Percentiles rank a stretch among this genome's conserved stretches.
Evolutionary conservation across 768 basidiomycete species (phyloP).

Genomic region (Tricholoma matsutake): DNA sequence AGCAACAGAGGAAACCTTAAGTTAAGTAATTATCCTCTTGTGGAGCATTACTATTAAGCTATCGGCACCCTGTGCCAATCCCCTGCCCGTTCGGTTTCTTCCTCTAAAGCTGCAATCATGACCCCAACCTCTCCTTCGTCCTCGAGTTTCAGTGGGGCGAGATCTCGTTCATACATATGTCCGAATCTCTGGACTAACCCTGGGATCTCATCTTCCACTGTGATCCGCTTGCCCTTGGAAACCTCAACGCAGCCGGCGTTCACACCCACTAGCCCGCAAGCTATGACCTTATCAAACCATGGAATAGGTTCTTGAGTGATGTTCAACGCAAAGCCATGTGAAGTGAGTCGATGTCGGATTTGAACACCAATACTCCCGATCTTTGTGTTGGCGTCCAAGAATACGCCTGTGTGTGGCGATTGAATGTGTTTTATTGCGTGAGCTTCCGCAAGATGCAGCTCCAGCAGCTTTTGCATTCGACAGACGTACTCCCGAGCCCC

Average conservation of each 20-base stretch:
- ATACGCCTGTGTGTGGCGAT: conserved; percentile 89
- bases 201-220: conserved; percentile 49
- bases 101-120: conserved; percentile 46
- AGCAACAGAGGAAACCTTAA: background rate
- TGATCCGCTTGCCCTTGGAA: conserved; percentile 35
- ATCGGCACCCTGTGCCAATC: conserved; percentile 35
- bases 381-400: conserved; percentile 76
- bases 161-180: conserved; percentile 43
- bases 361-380: conserved; percentile 96
- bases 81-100: conserved; percentile 39
- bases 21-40: background rate
- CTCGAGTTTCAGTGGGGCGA: conserved; percentile 40
- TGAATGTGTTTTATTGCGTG: conserved; percentile 57
- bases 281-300: conserved; percentile 89
- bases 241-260: conserved; percentile 66
- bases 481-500: conserved; percentile 83
- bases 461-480: conserved; percentile 70
- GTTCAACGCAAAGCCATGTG: conserved; percentile 94
- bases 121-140: conserved; percentile 45
- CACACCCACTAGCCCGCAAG: conserved; percentile 87
- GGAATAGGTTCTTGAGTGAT: conserved; percentile 72
- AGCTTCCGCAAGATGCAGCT: conserved; percentile 54
- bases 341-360: conserved; percentile 89
- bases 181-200: conserved; percentile 50
- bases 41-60: conserved; percentile 1